Percentiles rank a stretch among this genome's conserved stretches.
Evolutionary conservation across 2,329 filamentous ascomycete species (phyloP).

Genomic region (Graphilbum fragrans): DNA sequence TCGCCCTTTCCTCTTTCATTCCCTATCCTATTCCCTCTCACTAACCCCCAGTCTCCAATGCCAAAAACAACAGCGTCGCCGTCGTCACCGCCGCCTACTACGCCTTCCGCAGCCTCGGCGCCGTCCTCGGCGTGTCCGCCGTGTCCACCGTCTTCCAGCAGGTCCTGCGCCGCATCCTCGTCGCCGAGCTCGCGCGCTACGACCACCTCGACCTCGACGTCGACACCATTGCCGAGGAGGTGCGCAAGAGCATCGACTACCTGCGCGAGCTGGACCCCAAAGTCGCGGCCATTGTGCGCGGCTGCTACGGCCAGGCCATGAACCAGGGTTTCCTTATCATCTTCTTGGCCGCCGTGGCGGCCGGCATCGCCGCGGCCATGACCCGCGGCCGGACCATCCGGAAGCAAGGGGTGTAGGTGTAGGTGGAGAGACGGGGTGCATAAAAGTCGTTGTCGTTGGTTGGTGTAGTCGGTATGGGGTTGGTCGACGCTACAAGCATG

Average conservation of each 20-base stretch:
- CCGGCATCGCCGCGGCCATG: neutral
- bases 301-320: neutral
- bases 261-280: neutral
- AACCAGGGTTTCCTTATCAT: neutral
- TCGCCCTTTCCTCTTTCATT: too few relatives aligned
- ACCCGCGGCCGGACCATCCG: neutral
- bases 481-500: too few relatives aligned
- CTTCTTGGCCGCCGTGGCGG: neutral
- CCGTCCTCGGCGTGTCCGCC: neutral
- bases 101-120: neutral
- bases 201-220: neutral
- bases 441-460: too few relatives aligned
- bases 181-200: neutral
- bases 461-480: too few relatives aligned
- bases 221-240: neutral
- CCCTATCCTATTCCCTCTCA: too few relatives aligned
- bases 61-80: neutral
- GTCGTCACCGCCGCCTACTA: neutral
- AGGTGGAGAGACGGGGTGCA: too few relatives aligned
- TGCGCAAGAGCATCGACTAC: neutral
- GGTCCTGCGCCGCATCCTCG: neutral
- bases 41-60: neutral
- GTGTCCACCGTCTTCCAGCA: neutral
- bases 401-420: too few relatives aligned
- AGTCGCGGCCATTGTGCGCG: neutral